Percentiles rank a stretch among this genome's conserved stretches.
Conservation (phyloP, 2,329 filamentous ascomycete genomes). For the Allantophomopsis lycopodina region DNA sequence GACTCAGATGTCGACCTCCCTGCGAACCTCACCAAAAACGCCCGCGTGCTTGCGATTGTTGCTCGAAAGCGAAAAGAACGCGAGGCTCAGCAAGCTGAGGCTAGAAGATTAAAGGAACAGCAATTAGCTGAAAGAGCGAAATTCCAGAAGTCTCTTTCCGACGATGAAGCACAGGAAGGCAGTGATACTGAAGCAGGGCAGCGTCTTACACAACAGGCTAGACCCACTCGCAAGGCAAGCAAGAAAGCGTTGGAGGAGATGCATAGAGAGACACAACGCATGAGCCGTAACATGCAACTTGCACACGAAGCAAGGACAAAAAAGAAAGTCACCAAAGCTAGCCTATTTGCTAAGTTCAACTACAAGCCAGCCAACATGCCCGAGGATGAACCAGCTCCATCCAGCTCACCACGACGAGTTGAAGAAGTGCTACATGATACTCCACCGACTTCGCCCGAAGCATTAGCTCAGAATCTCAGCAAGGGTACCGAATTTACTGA, state of each 20-base stretch:
- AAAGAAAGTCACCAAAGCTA: conserved; percentile 77
- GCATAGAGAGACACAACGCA: conserved; percentile 83
- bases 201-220: conserved; percentile 53
- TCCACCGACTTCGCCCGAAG: conserved; percentile 58
- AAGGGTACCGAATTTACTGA: not conserved
- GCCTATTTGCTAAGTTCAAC: conserved; percentile 75
- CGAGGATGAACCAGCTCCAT: conserved; percentile 30
- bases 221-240: conserved; percentile 72
- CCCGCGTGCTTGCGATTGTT: conserved; percentile 58
- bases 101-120: conserved; percentile 27
- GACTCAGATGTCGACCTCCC: conserved; percentile 26
- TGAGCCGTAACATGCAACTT: conserved; percentile 82
- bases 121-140: conserved; percentile 23
- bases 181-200: conserved; percentile 49
- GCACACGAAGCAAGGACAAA: conserved; percentile 80
- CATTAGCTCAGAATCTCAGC: conserved; percentile 8
- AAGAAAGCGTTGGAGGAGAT: conserved; percentile 94
- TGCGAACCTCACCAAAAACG: conserved; percentile 27
- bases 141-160: conserved; percentile 29
- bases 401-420: conserved; percentile 34
- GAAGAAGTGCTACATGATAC: conserved; percentile 44
- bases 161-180: conserved; percentile 40
- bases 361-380: conserved; percentile 34
- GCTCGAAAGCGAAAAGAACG: conserved; percentile 61
- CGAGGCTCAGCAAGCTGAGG: conserved; percentile 48